Base-by-base conservation (phyloP, 345 rosid genomes). In the Iberis pinnata region DNA sequence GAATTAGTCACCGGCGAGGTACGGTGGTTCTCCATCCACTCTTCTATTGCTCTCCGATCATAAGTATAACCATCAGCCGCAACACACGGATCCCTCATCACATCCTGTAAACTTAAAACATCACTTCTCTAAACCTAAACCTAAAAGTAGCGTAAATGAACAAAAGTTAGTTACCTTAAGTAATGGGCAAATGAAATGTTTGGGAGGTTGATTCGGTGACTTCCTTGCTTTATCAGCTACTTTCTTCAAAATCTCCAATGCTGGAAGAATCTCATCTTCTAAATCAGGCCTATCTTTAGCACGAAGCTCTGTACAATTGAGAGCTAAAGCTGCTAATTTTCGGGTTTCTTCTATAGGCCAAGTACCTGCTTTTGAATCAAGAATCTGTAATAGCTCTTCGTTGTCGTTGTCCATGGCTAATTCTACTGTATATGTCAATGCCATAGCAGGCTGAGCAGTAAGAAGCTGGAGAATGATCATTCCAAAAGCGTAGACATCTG, bases 21-120 rank as follows among this genome's bases (percentile, higher is more conserved):
- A 18, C 78, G 75, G 11, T 75, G 70, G 16, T 64, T 56, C 66
- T 71, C 73, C 42, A 84, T 71, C 97, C 95, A 89, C 51, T 70
- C 65, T 73, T 73, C 80, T 1, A 89, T 82, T 50, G 88, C 94
- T 53, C 49, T 58, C n/a, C 82, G 80, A 25, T 86, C 90, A 6
- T 89, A 86, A 1, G 82, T 82, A 62, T 78, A 86, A 6, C 97
- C 97, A 60, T 89, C 95, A 9, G 94, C 80, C 29, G 97, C 95
- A 50, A 89, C 86, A 67, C 78, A 80, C 6, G 97, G 94, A 7
- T 82, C 94, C 4, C 71, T 61, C 95, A 84, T 89, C 11, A 86
- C 71, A 12, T 75, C 89, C 97, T 89, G 80, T 19, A 60, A 11
- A 35, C n/a, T 5, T 2, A 15, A n/a, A n/a, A 12, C 25, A 19